Base-by-base conservation (phyloP, 345 rosid genomes). In the Aquilaria yunnanensis region DNA sequence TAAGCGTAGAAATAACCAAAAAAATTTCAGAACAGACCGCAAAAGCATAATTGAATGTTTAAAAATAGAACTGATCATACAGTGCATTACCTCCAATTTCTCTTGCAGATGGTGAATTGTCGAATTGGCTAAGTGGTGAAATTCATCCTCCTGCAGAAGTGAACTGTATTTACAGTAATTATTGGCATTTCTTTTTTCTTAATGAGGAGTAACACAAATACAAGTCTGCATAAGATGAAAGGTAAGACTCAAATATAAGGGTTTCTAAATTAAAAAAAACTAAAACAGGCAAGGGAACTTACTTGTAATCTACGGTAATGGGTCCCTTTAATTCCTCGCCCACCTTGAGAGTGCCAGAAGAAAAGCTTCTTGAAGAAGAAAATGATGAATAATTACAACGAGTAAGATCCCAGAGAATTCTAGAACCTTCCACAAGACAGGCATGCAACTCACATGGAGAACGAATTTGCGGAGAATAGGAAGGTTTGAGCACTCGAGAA, bases 71-170 rank as follows among this genome's bases (percentile, higher is more conserved):
- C 23, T 12, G 23, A 11, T 11, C 46, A 30, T 12, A 33, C 3
- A 54, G 37, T 29, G 9, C 11, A 16, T 41, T 66, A 84, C 98
- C 95, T 89, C 98, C 31, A 89, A 67, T 67, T 83, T 92, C 79
- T 85, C 98, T 67, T 84, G 96, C 68, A 90, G 84, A 56, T 77
- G 73, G 72, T 83, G 80, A 29, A 90, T 87, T 7, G 92, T 85
- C 46, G 80, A 75, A 72, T 87, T 82, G 16, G 98, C 96, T 62
- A 87, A 74, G 67, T 63, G 66, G 71, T 90, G 97, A 74, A 87
- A 93, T 72, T 93, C 97, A 73, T 85, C 91, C 67, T 89, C 97
- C 82, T 81, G 84, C 69, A 92, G 72, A 70, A 85, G 66, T 67
- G 80, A 78, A 78, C 97, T 89, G 93, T 75, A 60, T 67, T 51